Conservation (phyloP, 2,329 filamentous ascomycete genomes). For the Ceratocystis colombiana region DNA sequence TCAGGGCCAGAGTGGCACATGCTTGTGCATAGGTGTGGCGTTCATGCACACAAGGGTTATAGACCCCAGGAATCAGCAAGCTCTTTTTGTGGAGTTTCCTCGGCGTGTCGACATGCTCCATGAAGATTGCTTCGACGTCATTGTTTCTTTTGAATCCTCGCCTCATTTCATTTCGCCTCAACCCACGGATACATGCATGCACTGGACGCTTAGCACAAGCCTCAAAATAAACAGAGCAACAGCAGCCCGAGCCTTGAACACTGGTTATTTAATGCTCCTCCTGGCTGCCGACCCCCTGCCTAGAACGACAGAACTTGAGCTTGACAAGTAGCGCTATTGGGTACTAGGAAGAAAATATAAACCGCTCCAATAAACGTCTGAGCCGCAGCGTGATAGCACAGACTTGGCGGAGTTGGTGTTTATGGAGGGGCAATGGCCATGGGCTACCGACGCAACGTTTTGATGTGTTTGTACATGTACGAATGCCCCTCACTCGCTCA, state of each 20-base stretch:
- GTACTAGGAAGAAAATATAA: neutral
- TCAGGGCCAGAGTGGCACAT: neutral
- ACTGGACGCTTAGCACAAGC: neutral
- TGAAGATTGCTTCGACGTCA: neutral
- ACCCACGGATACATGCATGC: neutral
- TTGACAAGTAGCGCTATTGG: slow-evolving; percentile 1
- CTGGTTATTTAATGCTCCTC: neutral
- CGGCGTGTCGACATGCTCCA: neutral
- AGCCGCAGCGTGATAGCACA: slow-evolving; percentile 4
- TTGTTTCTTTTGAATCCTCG: neutral
- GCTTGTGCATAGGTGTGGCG: neutral
- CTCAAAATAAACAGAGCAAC: too few species aligned
- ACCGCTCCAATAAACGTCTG: slow-evolving; percentile 11
- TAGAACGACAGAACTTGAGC: neutral
- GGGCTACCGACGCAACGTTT: neutral
- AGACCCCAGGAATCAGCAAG: neutral
- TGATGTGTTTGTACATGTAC: neutral
- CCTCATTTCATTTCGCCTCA: neutral
- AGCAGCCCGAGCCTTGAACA: neutral
- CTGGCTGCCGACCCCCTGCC: neutral
- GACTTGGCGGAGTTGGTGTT: slow-evolving; percentile 2
- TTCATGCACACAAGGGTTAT: neutral
- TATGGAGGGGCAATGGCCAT: neutral
- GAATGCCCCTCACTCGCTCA: too few species aligned
- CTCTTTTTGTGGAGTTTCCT: neutral